These are phyloP conservation scores for Cryptosporidium muris DNA, from an alignment of 169 alveolate genomes.

Conservation along the genomic window DNA sequence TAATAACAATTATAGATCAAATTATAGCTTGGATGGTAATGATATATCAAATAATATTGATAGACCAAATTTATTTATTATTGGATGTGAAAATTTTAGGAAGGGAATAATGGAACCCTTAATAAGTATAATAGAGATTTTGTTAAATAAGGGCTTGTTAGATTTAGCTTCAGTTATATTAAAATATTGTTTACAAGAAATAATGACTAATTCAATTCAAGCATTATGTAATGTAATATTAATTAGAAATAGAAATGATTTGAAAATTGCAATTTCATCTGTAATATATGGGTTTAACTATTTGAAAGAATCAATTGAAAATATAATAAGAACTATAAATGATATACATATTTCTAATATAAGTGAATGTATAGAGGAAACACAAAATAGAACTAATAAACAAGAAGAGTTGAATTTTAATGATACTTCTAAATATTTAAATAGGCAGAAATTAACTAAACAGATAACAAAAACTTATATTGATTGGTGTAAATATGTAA, in stretches of 20 bases:
- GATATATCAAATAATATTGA: slow-evolving; percentile 15
- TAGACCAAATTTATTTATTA: slow-evolving; percentile 7
- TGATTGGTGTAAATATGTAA: slow-evolving; percentile 42
- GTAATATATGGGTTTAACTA: slow-evolving; percentile 35
- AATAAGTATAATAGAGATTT: no score
- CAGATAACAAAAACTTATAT: slow-evolving; percentile 6
- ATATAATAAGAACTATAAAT: neutral
- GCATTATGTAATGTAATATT: slow-evolving; percentile 5
- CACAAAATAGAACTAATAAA: neutral
- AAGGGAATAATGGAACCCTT: no score
- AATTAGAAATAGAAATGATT: slow-evolving; percentile 1
- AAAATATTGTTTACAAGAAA: slow-evolving; percentile 10
- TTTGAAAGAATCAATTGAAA: slow-evolving; percentile 2
- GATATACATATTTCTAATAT: neutral
- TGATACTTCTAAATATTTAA: neutral
- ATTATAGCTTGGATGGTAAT: no score
- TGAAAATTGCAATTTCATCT: neutral
- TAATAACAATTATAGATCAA: neutral
- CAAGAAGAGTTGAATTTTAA: neutral
- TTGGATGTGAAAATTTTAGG: no score
- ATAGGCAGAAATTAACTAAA: neutral
- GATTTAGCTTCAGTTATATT: neutral
- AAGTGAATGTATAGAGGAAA: neutral
- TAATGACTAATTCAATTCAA: slow-evolving; percentile 15
- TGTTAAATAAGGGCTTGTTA: neutral